phyloP scores from a whole-genome alignment of 208 protist genomes.

The Wallacemonas sp. region DNA sequence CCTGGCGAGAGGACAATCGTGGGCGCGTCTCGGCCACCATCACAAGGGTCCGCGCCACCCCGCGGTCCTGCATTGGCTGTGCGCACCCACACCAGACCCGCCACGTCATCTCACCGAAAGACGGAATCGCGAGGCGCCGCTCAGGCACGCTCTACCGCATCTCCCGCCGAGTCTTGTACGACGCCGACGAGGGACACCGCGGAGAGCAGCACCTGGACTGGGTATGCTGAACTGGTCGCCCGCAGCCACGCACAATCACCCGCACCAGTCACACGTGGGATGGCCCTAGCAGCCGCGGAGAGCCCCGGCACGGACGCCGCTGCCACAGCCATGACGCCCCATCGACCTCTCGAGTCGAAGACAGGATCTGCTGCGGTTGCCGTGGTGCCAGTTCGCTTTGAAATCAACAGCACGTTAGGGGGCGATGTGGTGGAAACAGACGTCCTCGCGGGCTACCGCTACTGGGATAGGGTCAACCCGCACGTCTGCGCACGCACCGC shows the following conservation, averaged over 20 bases:
- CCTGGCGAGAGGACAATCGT: neutral
- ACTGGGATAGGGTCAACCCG: conserved; percentile 31
- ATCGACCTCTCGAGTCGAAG: too few relatives aligned
- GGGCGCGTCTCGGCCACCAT: neutral
- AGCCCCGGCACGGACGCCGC: too few relatives aligned
- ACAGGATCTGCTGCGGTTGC: too few relatives aligned
- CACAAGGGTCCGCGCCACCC: too few relatives aligned
- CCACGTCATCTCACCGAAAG: too few relatives aligned
- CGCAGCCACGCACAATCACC: neutral
- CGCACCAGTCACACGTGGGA: too few relatives aligned
- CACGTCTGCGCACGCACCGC: conserved; percentile 1
- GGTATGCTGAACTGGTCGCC: conserved; percentile 8
- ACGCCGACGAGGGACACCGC: neutral
- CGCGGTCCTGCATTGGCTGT: neutral
- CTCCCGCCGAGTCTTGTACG: too few relatives aligned
- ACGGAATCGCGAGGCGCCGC: too few relatives aligned
- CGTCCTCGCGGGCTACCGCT: conserved; percentile 20
- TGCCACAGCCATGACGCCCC: too few relatives aligned
- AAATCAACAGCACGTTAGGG: conserved; percentile 37
- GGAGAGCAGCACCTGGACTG: neutral
- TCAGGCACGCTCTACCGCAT: neutral
- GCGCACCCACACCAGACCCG: neutral
- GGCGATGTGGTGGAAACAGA: conserved; percentile 52
- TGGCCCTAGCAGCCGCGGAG: too few relatives aligned
- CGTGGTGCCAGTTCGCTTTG: conserved; percentile 28